Evolutionary conservation across 192 early-diverging fungal species (phyloP), one percentile per base, ranked within the genome.

Genomic region (Linnemannia exigua): DNA sequence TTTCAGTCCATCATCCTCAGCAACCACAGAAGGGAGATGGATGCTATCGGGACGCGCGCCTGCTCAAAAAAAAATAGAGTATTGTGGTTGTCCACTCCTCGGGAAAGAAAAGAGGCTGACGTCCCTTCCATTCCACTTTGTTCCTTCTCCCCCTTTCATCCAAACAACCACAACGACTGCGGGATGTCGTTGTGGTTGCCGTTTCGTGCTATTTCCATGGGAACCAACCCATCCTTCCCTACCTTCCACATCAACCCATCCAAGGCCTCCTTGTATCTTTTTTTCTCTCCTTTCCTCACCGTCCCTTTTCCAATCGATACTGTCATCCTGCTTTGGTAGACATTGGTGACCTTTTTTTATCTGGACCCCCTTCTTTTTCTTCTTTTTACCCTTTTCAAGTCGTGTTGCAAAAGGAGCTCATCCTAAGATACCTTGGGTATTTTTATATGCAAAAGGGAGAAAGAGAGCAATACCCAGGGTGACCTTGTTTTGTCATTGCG

Each of bases 171-270:
- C 58, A 63, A 63, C 28, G 58, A 63, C 58, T 28, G n/a, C 58
- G n/a, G n/a, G 28, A n/a, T 28, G 58, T 63, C 58, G 58, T 31
- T 63, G 58, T 63, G 58, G 28, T 63, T 63, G 28, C 58, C 58
- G 58, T 63, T 63, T 63, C 9, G 28, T 11, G 58, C 58, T 12
- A 63, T 63, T 63, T 25, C 28, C 28, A 63, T 63, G 58, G 58
- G 25, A 25, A 63, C 58, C 58, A 63, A 33, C 28, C n/a, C 31
- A 31, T 31, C 58, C 58, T n/a, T 44, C 3, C 41, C 9, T 44
- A 6, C 41, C 9, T 6, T 9, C 25, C 28, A 22, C 28, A 63
- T 25, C 52, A 54, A n/a, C 52, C 7, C 52, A 25, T 54, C 17
- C 52, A 54, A 25, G n/a, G 58, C 14, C 28, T 63, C 58, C 58